Evolutionary conservation across 345 rosid species (phyloP), one percentile per base, ranked within the genome.

Genomic region (Salix suchowensis): DNA sequence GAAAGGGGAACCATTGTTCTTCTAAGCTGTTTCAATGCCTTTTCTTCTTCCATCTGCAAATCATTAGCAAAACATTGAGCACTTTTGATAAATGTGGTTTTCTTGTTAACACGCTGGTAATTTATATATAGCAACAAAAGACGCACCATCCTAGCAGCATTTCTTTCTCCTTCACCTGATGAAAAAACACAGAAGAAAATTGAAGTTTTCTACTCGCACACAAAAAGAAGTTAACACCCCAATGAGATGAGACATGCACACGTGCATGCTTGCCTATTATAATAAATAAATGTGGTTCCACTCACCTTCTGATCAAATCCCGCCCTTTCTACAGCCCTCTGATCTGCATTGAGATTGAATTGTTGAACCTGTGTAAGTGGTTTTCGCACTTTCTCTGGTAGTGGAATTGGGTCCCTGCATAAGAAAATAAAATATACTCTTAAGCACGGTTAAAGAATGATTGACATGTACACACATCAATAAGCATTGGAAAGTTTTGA

Each of bases 161-260:
- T 80, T 92, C 99, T 77, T 96, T 96, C 86, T 94, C 97, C 84
- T 90, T 96, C 65, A 96, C 85, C 99, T 94, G 90, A 28, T 94
- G 90, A 28, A 60, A 60, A 70, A 74, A 36, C 23, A 12, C 4
- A 70, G 16, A 10, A 10, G 70, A 36, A 26, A 42, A 32, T 62
- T 24, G 34, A 37, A 6, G 11, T 2, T 11, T 26, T 23, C 66
- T 26, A 2, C 11, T 40, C 44, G 0, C 2, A 34, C 36, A n/a
- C n/a, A n/a, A n/a, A 34, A 4, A 34, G 36, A 34, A 34, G 13
- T 9, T 40, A 40, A 9, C 3, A 40, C 44, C 23, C 11, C 26
- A 24, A 18, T 2, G 21, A 21, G 16, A 44, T 44, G 54, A 15
- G 54, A 48, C 52, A 48, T 14, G 6, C 52, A 46, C 14, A 4